A percentile compares a stretch with the other conserved stretches of the same genome.
Evolutionary conservation across 169 alveolate genomes (phyloP).

Genomic region (Plasmodium cynomolgi): DNA sequence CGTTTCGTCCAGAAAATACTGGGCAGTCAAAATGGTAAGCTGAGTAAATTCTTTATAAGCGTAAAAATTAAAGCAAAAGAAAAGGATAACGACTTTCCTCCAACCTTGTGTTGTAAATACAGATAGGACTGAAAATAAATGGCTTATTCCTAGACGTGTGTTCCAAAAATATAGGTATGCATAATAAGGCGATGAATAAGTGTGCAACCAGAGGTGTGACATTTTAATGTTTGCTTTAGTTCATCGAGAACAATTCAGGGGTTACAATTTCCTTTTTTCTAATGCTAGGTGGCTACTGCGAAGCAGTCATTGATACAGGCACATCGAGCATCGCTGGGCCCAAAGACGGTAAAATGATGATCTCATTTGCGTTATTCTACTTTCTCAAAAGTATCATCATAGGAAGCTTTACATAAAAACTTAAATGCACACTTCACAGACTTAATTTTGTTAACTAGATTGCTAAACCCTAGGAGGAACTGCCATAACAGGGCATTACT

Average conservation of each 20-base stretch:
- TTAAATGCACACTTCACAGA: constrained; percentile 18
- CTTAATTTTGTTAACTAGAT: constrained; percentile 50
- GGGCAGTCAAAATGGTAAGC: constrained; percentile 67
- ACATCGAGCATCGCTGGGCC: constrained; percentile 76
- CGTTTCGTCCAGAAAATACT: constrained; percentile 64
- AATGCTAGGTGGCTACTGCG: constrained; percentile 50
- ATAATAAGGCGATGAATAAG: background rate
- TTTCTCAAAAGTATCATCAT: background rate
- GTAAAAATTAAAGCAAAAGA: background rate
- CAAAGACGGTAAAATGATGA: constrained; percentile 28
- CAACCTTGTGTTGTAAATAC: constrained; percentile 9
- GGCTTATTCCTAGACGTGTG: constrained; percentile 61
- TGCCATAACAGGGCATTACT: constrained; percentile 25
- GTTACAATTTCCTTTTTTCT: background rate
- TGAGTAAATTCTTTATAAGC: background rate
- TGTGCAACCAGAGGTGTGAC: background rate
- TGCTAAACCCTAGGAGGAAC: constrained; percentile 25
- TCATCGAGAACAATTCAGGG: background rate
- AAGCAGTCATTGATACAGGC: constrained; percentile 73
- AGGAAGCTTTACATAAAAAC: background rate
- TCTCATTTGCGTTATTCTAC: background rate
- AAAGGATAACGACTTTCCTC: background rate
- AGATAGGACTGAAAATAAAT: constrained; percentile 63
- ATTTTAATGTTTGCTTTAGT: background rate
- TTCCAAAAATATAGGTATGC: constrained; percentile 40